phyloP scores from a whole-genome alignment of 176 grass and related monocot genomes.

The Oryza glaberrima region DNA sequence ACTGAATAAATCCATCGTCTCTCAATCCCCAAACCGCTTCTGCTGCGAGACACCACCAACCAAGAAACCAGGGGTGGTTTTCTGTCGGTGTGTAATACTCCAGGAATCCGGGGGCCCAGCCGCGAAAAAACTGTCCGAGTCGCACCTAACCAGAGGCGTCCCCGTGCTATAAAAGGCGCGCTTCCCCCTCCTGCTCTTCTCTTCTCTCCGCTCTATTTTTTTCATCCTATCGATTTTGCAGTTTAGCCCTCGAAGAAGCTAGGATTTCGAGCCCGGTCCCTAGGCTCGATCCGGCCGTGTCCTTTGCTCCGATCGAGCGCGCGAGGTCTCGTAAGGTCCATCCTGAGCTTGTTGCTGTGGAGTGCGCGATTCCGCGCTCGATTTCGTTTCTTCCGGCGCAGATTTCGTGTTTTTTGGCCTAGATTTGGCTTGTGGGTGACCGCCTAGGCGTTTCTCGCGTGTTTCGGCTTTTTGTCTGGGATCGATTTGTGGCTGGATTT shows the following conservation, averaged over 20 bases:
- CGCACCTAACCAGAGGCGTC: slow-evolving; percentile 18
- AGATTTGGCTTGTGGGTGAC: slow-evolving; percentile 40
- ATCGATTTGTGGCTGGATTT: slow-evolving; percentile 30
- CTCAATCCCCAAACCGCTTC: not conserved
- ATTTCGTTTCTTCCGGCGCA: not conserved
- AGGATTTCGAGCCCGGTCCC: slow-evolving; percentile 13
- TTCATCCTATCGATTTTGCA: slow-evolving; percentile 42
- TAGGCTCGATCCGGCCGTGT: not conserved
- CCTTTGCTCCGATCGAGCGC: slow-evolving; percentile 39
- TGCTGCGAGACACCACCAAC: too few relatives aligned
- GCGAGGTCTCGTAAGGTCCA: not conserved
- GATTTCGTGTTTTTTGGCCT: slow-evolving; percentile 20
- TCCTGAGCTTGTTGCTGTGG: not conserved
- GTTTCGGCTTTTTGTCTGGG: slow-evolving; percentile 37
- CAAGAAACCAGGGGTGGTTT: slow-evolving; percentile 8
- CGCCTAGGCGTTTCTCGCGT: slow-evolving; percentile 21
- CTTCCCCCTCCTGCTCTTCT: slow-evolving; percentile 17
- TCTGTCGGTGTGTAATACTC: slow-evolving; percentile 35
- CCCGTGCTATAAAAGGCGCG: slow-evolving; percentile 31
- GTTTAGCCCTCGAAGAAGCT: slow-evolving; percentile 38
- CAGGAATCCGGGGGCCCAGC: not conserved
- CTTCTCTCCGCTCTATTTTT: slow-evolving; percentile 42
- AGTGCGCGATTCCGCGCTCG: not conserved
- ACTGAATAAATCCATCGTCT: not conserved
- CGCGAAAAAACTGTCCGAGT: not conserved